phyloP scores from a whole-genome alignment of 2,329 filamentous ascomycete species.

The Talaromyces sp. region DNA sequence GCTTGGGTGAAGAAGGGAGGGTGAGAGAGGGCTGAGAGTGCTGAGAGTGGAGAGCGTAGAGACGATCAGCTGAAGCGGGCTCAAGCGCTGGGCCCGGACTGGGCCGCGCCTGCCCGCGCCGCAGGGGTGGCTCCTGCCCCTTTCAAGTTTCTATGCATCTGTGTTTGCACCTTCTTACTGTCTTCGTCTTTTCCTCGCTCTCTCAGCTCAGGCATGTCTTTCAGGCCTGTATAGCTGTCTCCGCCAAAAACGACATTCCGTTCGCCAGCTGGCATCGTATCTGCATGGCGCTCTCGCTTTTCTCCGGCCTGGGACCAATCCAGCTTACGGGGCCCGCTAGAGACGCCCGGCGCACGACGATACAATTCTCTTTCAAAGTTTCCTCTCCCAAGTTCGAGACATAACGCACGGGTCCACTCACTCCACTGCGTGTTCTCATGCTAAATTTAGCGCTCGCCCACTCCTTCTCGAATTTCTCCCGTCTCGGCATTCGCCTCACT shows the following conservation, averaged over 20 bases:
- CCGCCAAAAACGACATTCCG: background rate
- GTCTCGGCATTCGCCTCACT: background rate
- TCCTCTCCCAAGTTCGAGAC: background rate
- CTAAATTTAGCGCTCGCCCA: background rate
- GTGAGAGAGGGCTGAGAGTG: background rate
- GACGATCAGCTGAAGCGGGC: background rate
- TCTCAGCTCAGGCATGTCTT: background rate
- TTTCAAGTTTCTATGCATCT: no score
- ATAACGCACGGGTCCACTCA: background rate
- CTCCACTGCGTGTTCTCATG: background rate
- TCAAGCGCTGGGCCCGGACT: background rate
- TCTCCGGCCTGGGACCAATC: background rate
- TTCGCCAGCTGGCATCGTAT: background rate
- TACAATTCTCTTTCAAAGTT: background rate
- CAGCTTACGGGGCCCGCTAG: background rate
- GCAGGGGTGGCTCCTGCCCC: background rate
- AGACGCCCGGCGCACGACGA: background rate
- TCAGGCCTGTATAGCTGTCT: background rate
- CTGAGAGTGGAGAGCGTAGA: background rate
- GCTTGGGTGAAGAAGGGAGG: background rate
- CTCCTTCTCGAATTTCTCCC: background rate
- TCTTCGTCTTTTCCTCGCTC: background rate
- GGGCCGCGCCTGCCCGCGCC: background rate
- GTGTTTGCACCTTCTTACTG: no score
- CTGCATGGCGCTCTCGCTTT: background rate